phyloP scores from a whole-genome alignment of 129 eudicot species.

The Rutidosis leptorrhynchoides region DNA sequence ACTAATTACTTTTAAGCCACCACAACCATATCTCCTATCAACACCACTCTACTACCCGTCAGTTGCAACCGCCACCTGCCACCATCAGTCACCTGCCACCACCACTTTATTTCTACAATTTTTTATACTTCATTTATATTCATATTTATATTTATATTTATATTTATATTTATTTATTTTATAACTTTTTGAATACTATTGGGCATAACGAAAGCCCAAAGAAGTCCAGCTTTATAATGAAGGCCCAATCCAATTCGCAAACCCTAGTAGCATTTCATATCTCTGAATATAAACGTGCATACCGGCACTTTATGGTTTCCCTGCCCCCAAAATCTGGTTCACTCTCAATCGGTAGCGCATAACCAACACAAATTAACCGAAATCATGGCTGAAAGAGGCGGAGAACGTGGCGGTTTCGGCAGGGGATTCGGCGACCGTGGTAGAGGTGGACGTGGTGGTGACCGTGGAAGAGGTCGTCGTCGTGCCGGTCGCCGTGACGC shows the following conservation, averaged over 20 bases:
- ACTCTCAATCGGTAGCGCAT: background rate
- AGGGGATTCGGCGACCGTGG: slow-evolving; percentile 53
- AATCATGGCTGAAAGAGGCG: slow-evolving; percentile 78
- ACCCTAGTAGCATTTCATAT: slow-evolving; percentile 4
- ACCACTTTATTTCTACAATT: too few relatives aligned
- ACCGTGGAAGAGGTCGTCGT: slow-evolving; percentile 57
- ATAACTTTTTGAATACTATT: too few relatives aligned
- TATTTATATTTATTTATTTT: too few relatives aligned
- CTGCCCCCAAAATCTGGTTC: slow-evolving; percentile 12
- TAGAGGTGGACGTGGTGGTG: slow-evolving; percentile 57
- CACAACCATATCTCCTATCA: too few relatives aligned
- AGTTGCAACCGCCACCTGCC: too few relatives aligned
- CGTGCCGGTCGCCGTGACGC: slow-evolving; percentile 46
- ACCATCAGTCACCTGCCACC: too few relatives aligned
- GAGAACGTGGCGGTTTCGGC: slow-evolving; percentile 63
- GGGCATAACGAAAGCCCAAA: background rate
- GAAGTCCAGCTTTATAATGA: background rate
- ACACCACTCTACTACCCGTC: too few relatives aligned
- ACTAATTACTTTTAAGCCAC: too few relatives aligned
- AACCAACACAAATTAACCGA: background rate
- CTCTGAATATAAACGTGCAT: background rate
- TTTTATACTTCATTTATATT: too few relatives aligned
- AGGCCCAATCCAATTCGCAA: background rate
- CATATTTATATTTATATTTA: too few relatives aligned
- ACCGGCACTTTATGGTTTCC: background rate